Evolutionary conservation across 1,284 basidiomycete genomes (phyloP), one percentile per base, ranked within the genome.

Genomic region (Melampsora americana): DNA sequence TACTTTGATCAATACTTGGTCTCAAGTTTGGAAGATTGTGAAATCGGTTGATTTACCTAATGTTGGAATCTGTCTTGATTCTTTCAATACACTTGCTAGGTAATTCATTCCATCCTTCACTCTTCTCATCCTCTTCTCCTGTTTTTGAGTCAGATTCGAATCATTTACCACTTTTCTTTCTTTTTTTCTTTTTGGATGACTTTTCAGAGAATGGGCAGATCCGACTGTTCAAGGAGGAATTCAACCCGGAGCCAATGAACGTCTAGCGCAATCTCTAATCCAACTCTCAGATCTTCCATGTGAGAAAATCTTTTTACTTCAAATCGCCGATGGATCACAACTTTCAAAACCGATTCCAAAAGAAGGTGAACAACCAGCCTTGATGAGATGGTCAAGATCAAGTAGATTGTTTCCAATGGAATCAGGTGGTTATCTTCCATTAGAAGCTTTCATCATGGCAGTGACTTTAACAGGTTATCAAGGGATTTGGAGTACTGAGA

Each of bases 11-110:
- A 79, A 79, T 56, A 71, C 80, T 3, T 84, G 83, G 83, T 77
- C 79, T 26, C 78, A 81, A 30, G 83, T 82, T 0, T 84, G 80
- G 80, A 78, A 81, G 14, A 80, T 81, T 9, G 80, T 84, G 6
- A 77, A 79, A 35, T 35, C 61, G 6, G 81, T 80, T 14, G 77
- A 83, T 77, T 76, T 80, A 3, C 70, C 78, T 26, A 83, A 84
- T 61, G 78, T 84, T 28, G 83, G 83, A 5, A 77, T 84, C 56
- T 82, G 82, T 68, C 78, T 84, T 74, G 83, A 84, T 79, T 81
- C 81, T 12, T 84, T 84, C 82, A 84, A 84, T 78, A 83, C 82
- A 1, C 78, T 84, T 6, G 83, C 80, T 0, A 79, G 81, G 67
- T 81, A 83, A 74, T 83, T 80, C 77, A 59, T 80, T 80, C 11